Base-by-base conservation (phyloP, 371 early-diverging fungal species). In the Mortierella sp. region DNA sequence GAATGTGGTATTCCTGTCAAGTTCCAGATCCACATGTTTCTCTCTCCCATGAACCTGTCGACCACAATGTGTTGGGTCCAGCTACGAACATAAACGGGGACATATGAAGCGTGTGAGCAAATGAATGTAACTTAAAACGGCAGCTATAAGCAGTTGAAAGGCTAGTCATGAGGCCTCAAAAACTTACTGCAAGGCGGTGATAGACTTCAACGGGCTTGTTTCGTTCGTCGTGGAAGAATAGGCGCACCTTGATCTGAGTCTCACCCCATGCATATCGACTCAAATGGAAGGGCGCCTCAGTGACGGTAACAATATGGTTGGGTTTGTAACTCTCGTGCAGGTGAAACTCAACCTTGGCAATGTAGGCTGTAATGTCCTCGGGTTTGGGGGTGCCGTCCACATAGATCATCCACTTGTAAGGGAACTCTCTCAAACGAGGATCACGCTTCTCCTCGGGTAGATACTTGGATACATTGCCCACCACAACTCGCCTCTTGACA, bases 241-340 rank as follows among this genome's bases (percentile, higher is more conserved):
- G 72, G 75, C 96, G 95, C 21, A 97, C 87, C 34, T 97, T 92
- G 65, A 98, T 89, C 19, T 97, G 97, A 77, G 97, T 98, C 88
- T 98, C 98, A 10, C 99, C 99, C 98, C 98, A 98, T 0, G 98
- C 99, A 76, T 93, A 92, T 2, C 97, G 91, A 14, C 95, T 95
- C 63, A 98, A 80, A 74, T 95, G 94, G 81, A 97, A 97, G 0
- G 96, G 97, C 0, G 98, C 93, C 52, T 92, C 91, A 0, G 88
- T 87, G 3, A 98, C 92, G 48, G 97, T 97, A 8, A 98, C 92
- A 9, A 97, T 92, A 84, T 98, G 95, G 76, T 96, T 91, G 0
- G 99, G 99, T 65, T 92, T 93, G 82, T 97, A 98, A 73, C 95
- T 95, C 73, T 95, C 96, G 88, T 98, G 98, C 16, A 98, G 90